Evolutionary conservation across 2,329 filamentous ascomycete species (phyloP).

Genomic region (Talaromyces rugulosus): DNA sequence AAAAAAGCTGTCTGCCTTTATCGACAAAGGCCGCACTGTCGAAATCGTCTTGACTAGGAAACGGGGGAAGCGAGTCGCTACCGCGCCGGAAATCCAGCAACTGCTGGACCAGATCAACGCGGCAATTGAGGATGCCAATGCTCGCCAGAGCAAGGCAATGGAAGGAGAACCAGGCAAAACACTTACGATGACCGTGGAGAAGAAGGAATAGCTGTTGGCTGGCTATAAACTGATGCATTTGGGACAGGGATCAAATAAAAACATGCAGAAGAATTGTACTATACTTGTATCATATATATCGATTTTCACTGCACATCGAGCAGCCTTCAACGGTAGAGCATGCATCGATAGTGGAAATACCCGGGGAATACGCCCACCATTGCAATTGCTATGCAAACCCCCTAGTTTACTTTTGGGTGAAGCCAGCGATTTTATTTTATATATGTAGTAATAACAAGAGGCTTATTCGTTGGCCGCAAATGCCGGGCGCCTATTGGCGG

Average conservation of each 20-base stretch:
- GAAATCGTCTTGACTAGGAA: constrained; percentile 69
- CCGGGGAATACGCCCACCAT: too few species aligned
- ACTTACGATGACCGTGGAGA: constrained; percentile 34
- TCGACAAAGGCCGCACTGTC: constrained; percentile 70
- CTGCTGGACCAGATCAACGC: constrained; percentile 52
- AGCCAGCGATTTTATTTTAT: too few species aligned
- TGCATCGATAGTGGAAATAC: too few species aligned
- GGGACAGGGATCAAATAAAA: not conserved
- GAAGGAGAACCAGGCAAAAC: constrained; percentile 38
- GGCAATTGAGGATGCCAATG: constrained; percentile 40
- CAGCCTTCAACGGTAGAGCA: not conserved
- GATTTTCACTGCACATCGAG: not conserved
- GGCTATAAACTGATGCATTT: not conserved
- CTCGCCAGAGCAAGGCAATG: constrained; percentile 36
- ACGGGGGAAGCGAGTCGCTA: constrained; percentile 58
- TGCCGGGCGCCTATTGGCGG: constrained; percentile 27
- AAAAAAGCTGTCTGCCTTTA: constrained; percentile 62
- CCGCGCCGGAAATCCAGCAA: constrained; percentile 55
- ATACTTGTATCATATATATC: constrained; percentile 16
- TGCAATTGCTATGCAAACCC: too few species aligned
- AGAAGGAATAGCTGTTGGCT: constrained; percentile 16
- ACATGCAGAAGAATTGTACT: not conserved
- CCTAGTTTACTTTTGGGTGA: too few species aligned
- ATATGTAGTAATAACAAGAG: too few species aligned
- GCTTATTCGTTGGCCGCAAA: constrained; percentile 19